Evolutionary conservation across 345 rosid genomes (phyloP), one percentile per base, ranked within the genome.

Genomic region (Eucalyptus curtisii): DNA sequence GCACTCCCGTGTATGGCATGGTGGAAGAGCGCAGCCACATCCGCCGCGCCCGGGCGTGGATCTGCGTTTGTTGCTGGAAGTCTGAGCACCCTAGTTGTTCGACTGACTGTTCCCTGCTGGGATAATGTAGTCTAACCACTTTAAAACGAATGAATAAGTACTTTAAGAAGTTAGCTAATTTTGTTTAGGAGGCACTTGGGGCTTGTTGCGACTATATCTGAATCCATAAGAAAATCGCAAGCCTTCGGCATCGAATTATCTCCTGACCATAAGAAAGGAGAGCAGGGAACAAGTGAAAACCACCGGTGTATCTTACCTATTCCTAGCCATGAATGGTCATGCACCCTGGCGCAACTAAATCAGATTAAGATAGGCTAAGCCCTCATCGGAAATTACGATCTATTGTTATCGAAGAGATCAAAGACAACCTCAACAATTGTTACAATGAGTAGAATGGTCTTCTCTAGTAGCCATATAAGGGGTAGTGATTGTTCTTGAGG

Each of bases 371-470:
- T 53, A 53, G 0, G 57, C 57, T 53, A n/a, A 53, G 12, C 61
- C 13, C 30, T 24, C 30, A 22, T 10, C 24, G 5, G 61, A 57
- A 9, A 20, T 53, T 8, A 11, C 3, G 57, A 53, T 53, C 25
- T 53, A 8, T 4, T 53, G 59, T 53, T 20, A 53, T 53, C 2
- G 1, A 20, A 53, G 27, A 53, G 59, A 53, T 53, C 0, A 4
- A 53, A 20, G 24, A 52, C 3, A 2, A 52, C 55, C 55, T 52
- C 55, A 16, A 7, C 55, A 52, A 52, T 3, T 7, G 55, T 52
- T 52, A 7, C 2, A 3, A 3, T 0, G 1, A 7, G 22, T 1
- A 50, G 7, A 15, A 50, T 50, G 8, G 53, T 16, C 53, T 0
- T 50, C 2, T 53, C 12, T 22, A 53, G 25, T 53, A 4, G 27